These are phyloP conservation scores for Cnidoscolus chayamansa DNA, from an alignment of 441 rosid genomes.

Conservation along the genomic window DNA sequence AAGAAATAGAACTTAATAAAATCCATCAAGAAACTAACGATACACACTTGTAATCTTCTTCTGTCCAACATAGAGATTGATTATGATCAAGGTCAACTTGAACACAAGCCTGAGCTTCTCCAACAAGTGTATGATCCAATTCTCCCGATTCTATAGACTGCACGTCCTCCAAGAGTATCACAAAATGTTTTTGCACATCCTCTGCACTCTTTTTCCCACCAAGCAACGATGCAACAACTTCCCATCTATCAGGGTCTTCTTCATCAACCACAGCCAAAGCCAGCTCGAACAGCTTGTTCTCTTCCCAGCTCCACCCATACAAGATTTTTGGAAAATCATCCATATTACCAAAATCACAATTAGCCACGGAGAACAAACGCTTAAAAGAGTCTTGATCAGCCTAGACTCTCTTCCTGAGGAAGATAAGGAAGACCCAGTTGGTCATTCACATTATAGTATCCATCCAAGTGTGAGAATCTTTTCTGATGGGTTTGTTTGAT, in stretches of 20 bases:
- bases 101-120: slow-evolving; percentile 34
- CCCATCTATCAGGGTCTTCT: slow-evolving; percentile 54
- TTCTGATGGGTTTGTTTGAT: slow-evolving; percentile 24
- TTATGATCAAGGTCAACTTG: slow-evolving; percentile 30
- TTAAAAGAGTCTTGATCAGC: not conserved
- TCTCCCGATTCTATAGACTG: slow-evolving; percentile 59
- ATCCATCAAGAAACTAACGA: not conserved
- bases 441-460: slow-evolving; percentile 37
- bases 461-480: slow-evolving; percentile 32
- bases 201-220: slow-evolving; percentile 59
- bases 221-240: slow-evolving; percentile 55
- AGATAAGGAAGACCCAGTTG: slow-evolving; percentile 27
- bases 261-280: slow-evolving; percentile 66
- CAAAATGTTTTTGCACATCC: slow-evolving; percentile 54
- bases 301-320: slow-evolving; percentile 73
- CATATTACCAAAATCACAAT: slow-evolving; percentile 24
- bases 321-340: slow-evolving; percentile 33
- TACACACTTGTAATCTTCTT: slow-evolving; percentile 51
- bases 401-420: slow-evolving; percentile 12
- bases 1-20: not conserved
- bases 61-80: slow-evolving; percentile 43
- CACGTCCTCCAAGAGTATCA: slow-evolving; percentile 56
- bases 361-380: not conserved
- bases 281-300: slow-evolving; percentile 67
- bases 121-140: slow-evolving; percentile 46